These are phyloP conservation scores for Diaporthe eres DNA, from an alignment of 2,329 filamentous ascomycete species.

Conservation along the genomic window DNA sequence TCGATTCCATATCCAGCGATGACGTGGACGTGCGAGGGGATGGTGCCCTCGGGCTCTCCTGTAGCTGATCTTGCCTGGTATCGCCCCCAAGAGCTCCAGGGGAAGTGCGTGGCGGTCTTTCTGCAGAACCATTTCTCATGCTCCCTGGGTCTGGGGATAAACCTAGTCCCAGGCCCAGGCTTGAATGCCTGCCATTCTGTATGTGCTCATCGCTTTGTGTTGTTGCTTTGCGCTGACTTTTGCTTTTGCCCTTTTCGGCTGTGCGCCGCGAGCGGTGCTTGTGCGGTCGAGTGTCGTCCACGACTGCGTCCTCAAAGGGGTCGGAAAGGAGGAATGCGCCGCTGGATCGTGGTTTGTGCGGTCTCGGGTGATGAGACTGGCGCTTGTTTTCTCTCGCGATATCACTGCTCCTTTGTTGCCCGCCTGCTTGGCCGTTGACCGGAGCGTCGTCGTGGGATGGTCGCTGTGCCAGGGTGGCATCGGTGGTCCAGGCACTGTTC, in stretches of 20 bases:
- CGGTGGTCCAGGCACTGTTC: conserved; percentile 38
- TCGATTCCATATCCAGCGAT: conserved; percentile 79
- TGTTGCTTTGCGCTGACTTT: conserved; percentile 35
- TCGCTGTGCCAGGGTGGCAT: conserved; percentile 43
- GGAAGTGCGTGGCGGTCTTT: conserved; percentile 34
- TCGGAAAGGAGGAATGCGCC: conserved; percentile 68
- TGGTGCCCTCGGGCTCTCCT: conserved; percentile 46
- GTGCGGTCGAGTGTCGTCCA: conserved; percentile 50
- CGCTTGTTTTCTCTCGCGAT: conserved; percentile 35
- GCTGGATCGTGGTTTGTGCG: conserved; percentile 60
- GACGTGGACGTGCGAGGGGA: conserved; percentile 47
- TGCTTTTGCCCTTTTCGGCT: conserved; percentile 39
- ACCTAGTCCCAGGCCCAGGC: conserved; percentile 19
- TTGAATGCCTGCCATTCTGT: conserved; percentile 22
- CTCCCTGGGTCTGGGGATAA: conserved; percentile 19
- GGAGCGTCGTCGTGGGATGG: conserved; percentile 36
- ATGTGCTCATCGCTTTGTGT: conserved; percentile 27
- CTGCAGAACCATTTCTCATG: conserved; percentile 27
- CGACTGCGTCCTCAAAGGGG: conserved; percentile 49
- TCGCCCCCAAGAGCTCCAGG: conserved; percentile 1
- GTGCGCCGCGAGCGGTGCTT: conserved; percentile 37
- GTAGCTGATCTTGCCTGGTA: conserved; percentile 45
- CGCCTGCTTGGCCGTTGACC: not conserved
- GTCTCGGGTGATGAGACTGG: conserved; percentile 43
- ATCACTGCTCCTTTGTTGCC: not conserved